Base-by-base conservation (phyloP, 1,284 basidiomycete species). In the Erythrobasidium hasegawianum region DNA sequence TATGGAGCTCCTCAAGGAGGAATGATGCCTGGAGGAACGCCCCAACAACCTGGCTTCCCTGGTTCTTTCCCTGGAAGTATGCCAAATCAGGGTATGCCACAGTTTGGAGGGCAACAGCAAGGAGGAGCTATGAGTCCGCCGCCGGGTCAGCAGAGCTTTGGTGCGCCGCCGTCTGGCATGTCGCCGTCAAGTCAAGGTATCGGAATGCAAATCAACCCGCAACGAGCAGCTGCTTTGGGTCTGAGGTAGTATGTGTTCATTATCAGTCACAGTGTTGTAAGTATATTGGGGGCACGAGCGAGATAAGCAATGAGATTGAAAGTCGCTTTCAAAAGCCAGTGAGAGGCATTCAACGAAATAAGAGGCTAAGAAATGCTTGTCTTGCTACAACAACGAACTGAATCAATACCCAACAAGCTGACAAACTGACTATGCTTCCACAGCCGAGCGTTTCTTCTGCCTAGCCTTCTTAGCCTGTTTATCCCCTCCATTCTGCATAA, bases 191-290 rank as follows among this genome's bases (percentile, higher is more conserved):
- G n/a, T 18, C 24, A 41, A 40, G 62, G 62, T 20, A 20, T 55
- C 18, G 62, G 62, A 16, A 55, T 55, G 18, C 55, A 57, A 45
- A 65, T 65, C 27, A 65, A 65, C 52, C 62, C 62, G 26, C 55
- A 57, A 58, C 40, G 62, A 27, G 62, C 62, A 9, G 62, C 62
- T 41, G 62, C 62, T 18, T 39, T 65, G 14, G 62, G 62, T n/a
- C 26, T 65, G 27, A 39, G 55, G 49, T 29, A 45, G 50, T 9
- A 13, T 40, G 54, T 10, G 24, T n/a, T 5, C 7, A 14, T 8
- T 47, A 5, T n/a, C 16, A 24, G 22, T 18, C 43, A 47, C 43
- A n/a, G 22, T 47, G 43, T 47, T 47, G 43, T 47, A 47, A n/a
- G 33, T 33, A 33, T 33, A 33, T 4, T 11, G 33, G n/a, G n/a